These are phyloP conservation scores for Suillus paluster DNA, from an alignment of 768 basidiomycete species.

Conservation along the genomic window DNA sequence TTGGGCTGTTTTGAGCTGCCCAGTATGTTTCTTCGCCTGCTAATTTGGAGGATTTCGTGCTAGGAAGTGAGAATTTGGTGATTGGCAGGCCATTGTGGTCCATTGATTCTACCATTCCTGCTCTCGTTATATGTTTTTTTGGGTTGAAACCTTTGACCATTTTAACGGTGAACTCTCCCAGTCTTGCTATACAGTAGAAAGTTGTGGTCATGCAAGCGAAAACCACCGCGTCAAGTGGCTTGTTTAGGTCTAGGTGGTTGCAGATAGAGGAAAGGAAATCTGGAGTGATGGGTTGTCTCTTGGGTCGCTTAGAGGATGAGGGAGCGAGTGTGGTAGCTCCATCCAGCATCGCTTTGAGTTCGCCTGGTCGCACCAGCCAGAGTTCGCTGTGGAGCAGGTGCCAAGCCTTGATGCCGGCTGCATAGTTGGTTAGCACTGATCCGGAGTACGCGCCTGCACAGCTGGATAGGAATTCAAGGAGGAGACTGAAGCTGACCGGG, in stretches of 20 bases:
- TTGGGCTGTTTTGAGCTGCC: conserved; percentile 28
- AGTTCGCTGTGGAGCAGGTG: conserved; percentile 24
- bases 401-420: conserved; percentile 27
- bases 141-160: not conserved
- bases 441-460: conserved; percentile 19
- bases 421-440: conserved; percentile 14
- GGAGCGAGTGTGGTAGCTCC: too few species aligned
- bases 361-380: conserved; percentile 17
- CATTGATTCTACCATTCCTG: not conserved
- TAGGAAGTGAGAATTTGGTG: conserved; percentile 14
- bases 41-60: conserved; percentile 14
- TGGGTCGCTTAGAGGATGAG: too few species aligned
- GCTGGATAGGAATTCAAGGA: conserved; percentile 19
- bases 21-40: conserved; percentile 33
- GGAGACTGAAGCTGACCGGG: conserved; percentile 12
- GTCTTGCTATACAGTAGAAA: conserved; percentile 5
- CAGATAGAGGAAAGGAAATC: too few species aligned
- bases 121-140: not conserved
- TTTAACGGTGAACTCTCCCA: conserved; percentile 2
- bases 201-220: not conserved
- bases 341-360: too few species aligned
- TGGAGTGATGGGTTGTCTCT: too few species aligned
- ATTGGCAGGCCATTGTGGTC: conserved; percentile 1
- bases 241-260: too few species aligned
- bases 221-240: not conserved